These are phyloP conservation scores for Lodderomyces oxycetoniae DNA, from an alignment of 1,139 yeast species.

Conservation along the genomic window DNA sequence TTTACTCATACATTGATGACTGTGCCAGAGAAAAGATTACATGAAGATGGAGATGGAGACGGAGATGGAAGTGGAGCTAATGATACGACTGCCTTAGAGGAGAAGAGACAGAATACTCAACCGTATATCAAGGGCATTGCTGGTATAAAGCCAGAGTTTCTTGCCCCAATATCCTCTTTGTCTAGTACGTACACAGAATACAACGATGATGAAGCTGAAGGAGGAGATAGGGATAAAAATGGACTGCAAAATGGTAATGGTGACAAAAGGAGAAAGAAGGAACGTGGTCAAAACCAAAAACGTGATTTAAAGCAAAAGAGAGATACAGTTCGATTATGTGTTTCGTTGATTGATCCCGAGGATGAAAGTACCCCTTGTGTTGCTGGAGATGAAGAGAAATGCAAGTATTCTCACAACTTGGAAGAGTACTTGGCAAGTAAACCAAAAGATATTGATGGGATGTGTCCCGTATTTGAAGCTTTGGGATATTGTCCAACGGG, in stretches of 20 bases:
- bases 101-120: constrained; percentile 23
- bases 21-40: constrained; percentile 18
- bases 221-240: constrained; percentile 39
- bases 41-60: constrained; percentile 12
- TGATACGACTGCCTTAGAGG: constrained; percentile 16
- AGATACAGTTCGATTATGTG: constrained; percentile 66
- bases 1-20: constrained; percentile 5
- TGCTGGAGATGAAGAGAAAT: constrained; percentile 71
- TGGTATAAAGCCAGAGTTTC: constrained; percentile 57
- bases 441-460: constrained; percentile 65
- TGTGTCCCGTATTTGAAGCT: constrained; percentile 78
- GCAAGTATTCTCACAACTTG: constrained; percentile 76
- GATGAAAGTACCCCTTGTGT: constrained; percentile 50
- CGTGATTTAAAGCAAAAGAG: constrained; percentile 71
- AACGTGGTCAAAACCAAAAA: constrained; percentile 85
- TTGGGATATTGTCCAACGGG: constrained; percentile 93
- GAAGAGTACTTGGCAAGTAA: constrained; percentile 59
- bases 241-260: constrained; percentile 30
- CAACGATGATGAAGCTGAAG: constrained; percentile 48
- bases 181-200: constrained; percentile 36
- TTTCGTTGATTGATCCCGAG: constrained; percentile 52
- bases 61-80: constrained; percentile 13
- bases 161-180: constrained; percentile 25
- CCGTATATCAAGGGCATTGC: constrained; percentile 50
- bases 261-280: constrained; percentile 31